A percentile compares a stretch with the other conserved stretches of the same genome.
These are phyloP conservation scores for Conticribra guillardii DNA, from an alignment of 108 stramenopile genomes.

Conservation along the genomic window DNA sequence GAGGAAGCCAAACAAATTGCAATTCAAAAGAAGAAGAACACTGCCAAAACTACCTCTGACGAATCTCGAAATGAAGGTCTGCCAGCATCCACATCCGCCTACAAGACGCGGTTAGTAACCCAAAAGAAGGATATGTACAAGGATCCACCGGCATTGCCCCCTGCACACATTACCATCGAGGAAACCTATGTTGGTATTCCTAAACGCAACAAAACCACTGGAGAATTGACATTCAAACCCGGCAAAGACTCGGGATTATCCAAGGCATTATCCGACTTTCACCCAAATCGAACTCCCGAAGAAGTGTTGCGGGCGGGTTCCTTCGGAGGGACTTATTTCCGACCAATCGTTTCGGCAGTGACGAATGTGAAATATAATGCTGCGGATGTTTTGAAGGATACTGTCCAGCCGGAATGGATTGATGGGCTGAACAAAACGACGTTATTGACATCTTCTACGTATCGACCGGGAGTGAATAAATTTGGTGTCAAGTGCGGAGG, in stretches of 20 bases:
- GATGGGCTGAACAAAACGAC: conserved; percentile 59
- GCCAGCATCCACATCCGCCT: conserved; percentile 54
- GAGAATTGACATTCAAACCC: conserved; percentile 61
- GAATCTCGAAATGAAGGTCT: conserved; percentile 30
- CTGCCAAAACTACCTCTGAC: background rate
- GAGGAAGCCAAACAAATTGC: conserved; percentile 14
- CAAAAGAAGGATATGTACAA: conserved; percentile 89
- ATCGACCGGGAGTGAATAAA: conserved; percentile 77
- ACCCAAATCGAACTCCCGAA: conserved; percentile 93
- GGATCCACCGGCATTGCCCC: conserved; percentile 82
- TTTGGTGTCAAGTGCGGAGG: conserved; percentile 95
- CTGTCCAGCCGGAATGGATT: conserved; percentile 77
- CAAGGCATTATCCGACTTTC: conserved; percentile 70
- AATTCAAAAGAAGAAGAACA: background rate
- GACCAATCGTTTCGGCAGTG: conserved; percentile 86
- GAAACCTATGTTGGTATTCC: conserved; percentile 35
- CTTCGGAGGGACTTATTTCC: conserved; percentile 97
- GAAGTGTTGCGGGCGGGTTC: conserved; percentile 90
- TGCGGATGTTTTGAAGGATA: conserved; percentile 69
- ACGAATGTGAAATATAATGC: conserved; percentile 77
- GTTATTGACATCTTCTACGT: conserved; percentile 73
- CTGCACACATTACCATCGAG: conserved; percentile 51
- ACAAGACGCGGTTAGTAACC: conserved; percentile 50
- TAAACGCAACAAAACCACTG: conserved; percentile 58
- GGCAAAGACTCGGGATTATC: conserved; percentile 17